A percentile compares a stretch with the other conserved stretches of the same genome.
phyloP scores from a whole-genome alignment of 495 filamentous ascomycete species.

The Aspergillus bertholletiae region DNA sequence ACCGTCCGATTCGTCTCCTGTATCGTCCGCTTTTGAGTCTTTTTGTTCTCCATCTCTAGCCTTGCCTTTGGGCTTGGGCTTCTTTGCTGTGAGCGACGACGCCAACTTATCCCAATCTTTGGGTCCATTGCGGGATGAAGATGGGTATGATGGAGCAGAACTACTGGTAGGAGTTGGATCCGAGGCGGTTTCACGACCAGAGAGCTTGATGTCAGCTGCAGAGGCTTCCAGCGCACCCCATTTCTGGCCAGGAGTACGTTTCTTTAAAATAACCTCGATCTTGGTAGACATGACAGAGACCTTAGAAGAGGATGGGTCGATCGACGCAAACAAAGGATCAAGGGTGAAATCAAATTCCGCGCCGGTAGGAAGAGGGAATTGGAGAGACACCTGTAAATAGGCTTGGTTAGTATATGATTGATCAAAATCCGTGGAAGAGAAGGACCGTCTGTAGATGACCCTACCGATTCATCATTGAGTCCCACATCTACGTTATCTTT shows the following conservation, averaged over 20 bases:
- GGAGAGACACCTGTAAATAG: slow-evolving; percentile 49
- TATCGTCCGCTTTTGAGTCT: slow-evolving; percentile 19
- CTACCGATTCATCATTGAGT: slow-evolving; percentile 52
- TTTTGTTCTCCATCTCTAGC: slow-evolving; percentile 11
- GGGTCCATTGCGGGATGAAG: slow-evolving; percentile 76
- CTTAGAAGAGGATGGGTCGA: slow-evolving; percentile 58
- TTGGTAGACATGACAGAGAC: slow-evolving; percentile 72
- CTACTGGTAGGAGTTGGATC: slow-evolving; percentile 17
- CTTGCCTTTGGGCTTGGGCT: slow-evolving; percentile 22
- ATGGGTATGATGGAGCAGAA: slow-evolving; percentile 70
- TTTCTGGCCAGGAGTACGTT: slow-evolving; percentile 63
- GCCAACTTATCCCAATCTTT: slow-evolving; percentile 92
- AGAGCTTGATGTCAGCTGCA: slow-evolving; percentile 25
- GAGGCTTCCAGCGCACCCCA: slow-evolving; percentile 69
- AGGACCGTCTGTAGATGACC: background rate
- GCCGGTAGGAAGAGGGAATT: slow-evolving; percentile 61
- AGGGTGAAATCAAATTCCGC: slow-evolving; percentile 65
- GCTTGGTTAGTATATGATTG: slow-evolving; percentile 16
- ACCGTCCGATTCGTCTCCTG: slow-evolving; percentile 38
- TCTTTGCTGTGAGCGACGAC: slow-evolving; percentile 49
- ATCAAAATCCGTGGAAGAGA: no score
- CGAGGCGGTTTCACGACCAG: slow-evolving; percentile 24
- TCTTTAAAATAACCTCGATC: slow-evolving; percentile 76
- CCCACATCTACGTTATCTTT: slow-evolving; percentile 59
- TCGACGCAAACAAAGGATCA: slow-evolving; percentile 63